Evolutionary conservation across 2,329 filamentous ascomycete species (phyloP), one percentile per base, ranked within the genome.

Genomic region (Microsporum canis): DNA sequence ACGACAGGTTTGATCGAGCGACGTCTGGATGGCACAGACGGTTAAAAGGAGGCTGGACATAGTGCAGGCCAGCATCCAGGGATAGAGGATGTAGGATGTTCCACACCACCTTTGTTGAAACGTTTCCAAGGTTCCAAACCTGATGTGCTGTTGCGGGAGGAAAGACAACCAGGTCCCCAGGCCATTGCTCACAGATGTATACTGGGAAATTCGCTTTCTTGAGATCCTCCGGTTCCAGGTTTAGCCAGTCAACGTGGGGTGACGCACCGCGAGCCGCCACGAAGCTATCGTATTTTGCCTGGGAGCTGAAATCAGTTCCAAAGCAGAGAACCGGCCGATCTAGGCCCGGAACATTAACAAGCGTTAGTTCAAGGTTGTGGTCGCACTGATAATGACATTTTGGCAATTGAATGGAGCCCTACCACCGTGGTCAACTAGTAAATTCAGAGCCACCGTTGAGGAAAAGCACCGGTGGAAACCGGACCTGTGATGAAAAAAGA

Each of bases 401-500:
- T 10, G 27, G 2, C 1, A 36, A 27, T 6, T 23, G 43, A 33
- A 12, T 27, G 10, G 27, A 41, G 23, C 61, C 63, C 39, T 63
- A 71, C 68, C 67, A 60, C 71, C 68, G 5, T 69, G 68, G 61
- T 71, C 70, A 33, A 73, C 63, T 12, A 73, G 58, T 34, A 73
- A 65, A 58, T 73, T 73, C 29, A 73, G 63, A 8, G 72, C 71
- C 49, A 73, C 68, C 0, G 72, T 72, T 60, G 69, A 72, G 23
- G 71, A 73, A 55, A 73, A 73, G 60, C 72, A 73, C 60, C 71
- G 68, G 59, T 74, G 71, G 55, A 74, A 73, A 5, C 71, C 71
- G 17, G 70, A 72, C 55, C 71, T 71, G 23, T 49, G 57, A 60
- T 63, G 31, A n/a, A 41, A 51, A 29, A 31, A 38, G 38, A 36